Evolutionary conservation across 148 eudicot genomes (phyloP), one percentile per base, ranked within the genome.

Genomic region (Talinum fruticosum): DNA sequence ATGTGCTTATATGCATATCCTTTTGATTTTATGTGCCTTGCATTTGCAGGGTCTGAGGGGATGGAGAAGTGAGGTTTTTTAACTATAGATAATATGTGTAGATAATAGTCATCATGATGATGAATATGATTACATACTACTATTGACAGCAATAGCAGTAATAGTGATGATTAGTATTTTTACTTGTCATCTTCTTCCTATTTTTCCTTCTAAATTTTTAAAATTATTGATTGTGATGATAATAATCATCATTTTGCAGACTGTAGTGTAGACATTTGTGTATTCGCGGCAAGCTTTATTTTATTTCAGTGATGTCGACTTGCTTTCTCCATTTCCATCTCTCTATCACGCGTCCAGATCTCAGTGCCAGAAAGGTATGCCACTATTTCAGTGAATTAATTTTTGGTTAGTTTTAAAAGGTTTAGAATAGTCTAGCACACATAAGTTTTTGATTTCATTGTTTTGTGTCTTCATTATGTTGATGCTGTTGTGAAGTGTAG

Each of bases 301-400:
- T 73, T 29, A 45, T 15, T 68, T 47, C 54, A 70, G 77, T 41
- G 65, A 86, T 88, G 91, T 77, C 86, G 47, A 53, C 76, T 8
- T 78, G 75, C 62, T 62, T 77, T 78, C 53, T 57, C 0, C 83
- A 71, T 78, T 62, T 66, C 1, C 84, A 71, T 45, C 26, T 79
- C 67, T 71, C 80, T 0, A 61, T 89, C 82, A 80, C 80, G 76
- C 76, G 72, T 49, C 37, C 86, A 59, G 80, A 82, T 8, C 37
- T 76, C 65, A 84, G 64, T 35, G 35, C 28, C 67, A 70, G 10
- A 18, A 84, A 82, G 87, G 89, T 86, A 26, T 66, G 78, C 69
- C n/a, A 30, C 64, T 36, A 2, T 66, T 51, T 66, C 51, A 14
- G 34, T 32, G 26, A 34, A 30, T 71, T 16, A 29, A 7, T 53